Percentiles rank a stretch among this genome's conserved stretches.
Conservation (phyloP, 108 stramenopile species). For the Ochromonas danica region DNA sequence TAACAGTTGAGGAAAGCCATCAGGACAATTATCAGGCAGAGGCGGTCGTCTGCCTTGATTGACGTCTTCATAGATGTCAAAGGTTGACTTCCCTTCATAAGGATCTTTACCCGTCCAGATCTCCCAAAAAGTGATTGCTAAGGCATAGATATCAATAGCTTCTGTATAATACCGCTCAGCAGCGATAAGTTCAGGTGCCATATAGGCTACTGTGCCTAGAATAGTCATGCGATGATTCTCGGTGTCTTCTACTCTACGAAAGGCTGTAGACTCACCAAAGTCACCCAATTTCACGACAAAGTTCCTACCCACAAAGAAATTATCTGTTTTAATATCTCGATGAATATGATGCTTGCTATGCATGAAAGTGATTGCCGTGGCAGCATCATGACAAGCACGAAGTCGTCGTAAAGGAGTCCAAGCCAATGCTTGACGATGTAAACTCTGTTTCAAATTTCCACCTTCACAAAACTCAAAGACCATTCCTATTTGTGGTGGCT, state of each 20-base stretch:
- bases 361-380: slow-evolving; percentile 27
- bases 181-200: slow-evolving; percentile 47
- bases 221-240: slow-evolving; percentile 35
- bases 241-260: background rate
- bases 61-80: slow-evolving; percentile 19
- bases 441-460: slow-evolving; percentile 26
- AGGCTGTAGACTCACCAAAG: slow-evolving; percentile 42
- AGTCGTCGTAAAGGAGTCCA: slow-evolving; percentile 7
- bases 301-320: slow-evolving; percentile 38
- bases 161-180: slow-evolving; percentile 28
- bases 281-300: slow-evolving; percentile 42
- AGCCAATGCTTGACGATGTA: background rate
- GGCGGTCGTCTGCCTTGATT: background rate
- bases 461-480: slow-evolving; percentile 46
- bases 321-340: slow-evolving; percentile 47
- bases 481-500: slow-evolving; percentile 38
- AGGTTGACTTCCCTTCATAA: background rate
- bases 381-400: slow-evolving; percentile 28
- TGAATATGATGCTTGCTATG: slow-evolving; percentile 30
- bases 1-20: too few relatives aligned
- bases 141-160: slow-evolving; percentile 41
- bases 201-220: slow-evolving; percentile 41
- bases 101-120: slow-evolving; percentile 38
- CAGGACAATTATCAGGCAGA: too few relatives aligned
- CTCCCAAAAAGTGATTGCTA: slow-evolving; percentile 37